Conservation (phyloP, 202 grass and related monocot species). For the Eragrostis tef region DNA sequence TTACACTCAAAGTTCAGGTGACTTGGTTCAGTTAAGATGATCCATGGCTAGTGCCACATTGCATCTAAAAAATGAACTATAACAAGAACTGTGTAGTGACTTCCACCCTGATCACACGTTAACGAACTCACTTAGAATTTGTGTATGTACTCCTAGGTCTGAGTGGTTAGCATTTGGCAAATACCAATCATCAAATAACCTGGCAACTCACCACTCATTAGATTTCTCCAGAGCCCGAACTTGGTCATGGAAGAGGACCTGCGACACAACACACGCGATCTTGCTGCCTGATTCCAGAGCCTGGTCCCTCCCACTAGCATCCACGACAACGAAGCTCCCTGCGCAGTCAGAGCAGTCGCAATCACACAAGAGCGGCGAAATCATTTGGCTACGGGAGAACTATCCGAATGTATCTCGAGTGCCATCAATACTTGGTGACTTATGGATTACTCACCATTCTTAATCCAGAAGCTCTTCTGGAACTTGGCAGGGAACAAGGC, state of each 20-base stretch:
- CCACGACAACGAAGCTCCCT: slow-evolving; percentile 83
- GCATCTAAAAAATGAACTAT: not conserved
- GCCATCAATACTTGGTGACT: not conserved
- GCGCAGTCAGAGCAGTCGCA: slow-evolving; percentile 19
- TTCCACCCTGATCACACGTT: not conserved
- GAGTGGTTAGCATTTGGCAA: not conserved
- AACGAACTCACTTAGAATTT: not conserved
- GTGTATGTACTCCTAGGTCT: not conserved
- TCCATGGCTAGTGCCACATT: not conserved
- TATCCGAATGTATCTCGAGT: not conserved
- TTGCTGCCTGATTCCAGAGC: slow-evolving; percentile 90
- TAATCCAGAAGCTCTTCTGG: slow-evolving; percentile 97
- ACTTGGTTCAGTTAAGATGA: not conserved
- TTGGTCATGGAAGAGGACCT: slow-evolving; percentile 85
- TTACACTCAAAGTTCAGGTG: not conserved
- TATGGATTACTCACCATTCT: slow-evolving; percentile 59
- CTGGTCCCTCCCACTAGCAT: slow-evolving; percentile 79
- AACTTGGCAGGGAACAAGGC: slow-evolving; percentile 92
- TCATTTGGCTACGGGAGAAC: not conserved
- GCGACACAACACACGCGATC: slow-evolving; percentile 78
- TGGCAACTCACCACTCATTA: slow-evolving; percentile 53
- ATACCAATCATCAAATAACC: not conserved
- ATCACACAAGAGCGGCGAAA: not conserved
- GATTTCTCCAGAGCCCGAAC: slow-evolving; percentile 69
- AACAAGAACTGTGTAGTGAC: not conserved